These are phyloP conservation scores for Curvularia spicifera DNA, from an alignment of 2,329 filamentous ascomycete genomes.

Conservation along the genomic window DNA sequence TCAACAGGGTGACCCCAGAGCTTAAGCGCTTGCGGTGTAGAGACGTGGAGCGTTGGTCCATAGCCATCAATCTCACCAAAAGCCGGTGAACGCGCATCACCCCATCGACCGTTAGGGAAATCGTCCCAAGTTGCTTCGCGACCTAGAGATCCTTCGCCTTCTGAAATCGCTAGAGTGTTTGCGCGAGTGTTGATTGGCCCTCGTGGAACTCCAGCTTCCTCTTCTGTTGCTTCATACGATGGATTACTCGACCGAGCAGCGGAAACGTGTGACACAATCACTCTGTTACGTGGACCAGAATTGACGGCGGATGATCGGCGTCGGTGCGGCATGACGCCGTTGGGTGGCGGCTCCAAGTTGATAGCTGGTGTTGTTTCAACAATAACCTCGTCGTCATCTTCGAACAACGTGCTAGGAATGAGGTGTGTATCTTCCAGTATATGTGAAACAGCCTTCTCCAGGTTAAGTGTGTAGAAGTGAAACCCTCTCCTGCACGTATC, in stretches of 20 bases:
- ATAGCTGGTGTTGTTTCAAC: conserved; percentile 55
- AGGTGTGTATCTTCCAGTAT: conserved; percentile 86
- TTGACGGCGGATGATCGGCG: conserved; percentile 79
- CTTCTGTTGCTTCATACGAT: conserved; percentile 70
- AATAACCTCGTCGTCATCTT: conserved; percentile 55
- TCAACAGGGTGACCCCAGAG: conserved; percentile 83
- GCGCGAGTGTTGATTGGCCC: conserved; percentile 76
- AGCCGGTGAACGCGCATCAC: conserved; percentile 82
- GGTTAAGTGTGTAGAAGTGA: conserved; percentile 96
- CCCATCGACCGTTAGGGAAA: conserved; percentile 95
- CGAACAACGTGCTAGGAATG: conserved; percentile 64
- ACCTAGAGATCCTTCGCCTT: conserved; percentile 87
- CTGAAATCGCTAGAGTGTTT: conserved; percentile 90
- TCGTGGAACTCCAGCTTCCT: conserved; percentile 77
- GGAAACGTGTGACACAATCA: conserved; percentile 75
- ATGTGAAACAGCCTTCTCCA: conserved; percentile 94
- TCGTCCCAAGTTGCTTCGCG: conserved; percentile 98
- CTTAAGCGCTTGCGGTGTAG: conserved; percentile 78
- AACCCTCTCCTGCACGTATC: conserved; percentile 66
- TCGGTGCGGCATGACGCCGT: conserved; percentile 41
- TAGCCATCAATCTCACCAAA: conserved; percentile 99
- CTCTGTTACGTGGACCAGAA: conserved; percentile 83
- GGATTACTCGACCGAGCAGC: conserved; percentile 60
- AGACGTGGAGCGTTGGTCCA: conserved; percentile 92
- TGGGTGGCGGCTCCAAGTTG: conserved; percentile 40